Conservation (phyloP, 805 yeast species). For the Kazachstania bromeliacearum region DNA sequence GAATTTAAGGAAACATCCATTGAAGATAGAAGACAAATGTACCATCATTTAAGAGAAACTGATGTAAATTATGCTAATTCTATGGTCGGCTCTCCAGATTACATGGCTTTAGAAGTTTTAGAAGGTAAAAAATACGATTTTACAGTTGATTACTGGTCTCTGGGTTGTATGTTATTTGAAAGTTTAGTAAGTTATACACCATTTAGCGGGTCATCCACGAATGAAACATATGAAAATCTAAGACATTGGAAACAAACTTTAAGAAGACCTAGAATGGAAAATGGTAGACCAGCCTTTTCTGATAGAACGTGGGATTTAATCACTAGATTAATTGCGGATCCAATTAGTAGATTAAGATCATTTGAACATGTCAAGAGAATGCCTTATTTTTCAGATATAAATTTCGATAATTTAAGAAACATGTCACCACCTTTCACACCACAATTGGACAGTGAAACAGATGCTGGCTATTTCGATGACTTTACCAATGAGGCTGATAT, state of each 20-base stretch:
- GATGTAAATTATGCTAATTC: constrained; percentile 88
- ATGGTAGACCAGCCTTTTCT: constrained; percentile 84
- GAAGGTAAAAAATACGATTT: constrained; percentile 91
- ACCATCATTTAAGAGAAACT: constrained; percentile 60
- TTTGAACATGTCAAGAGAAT: constrained; percentile 74
- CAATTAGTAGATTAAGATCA: constrained; percentile 61
- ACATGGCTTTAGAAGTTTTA: constrained; percentile 95
- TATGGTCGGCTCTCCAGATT: constrained; percentile 96
- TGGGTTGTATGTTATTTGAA: constrained; percentile 95
- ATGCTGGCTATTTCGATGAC: constrained; percentile 98
- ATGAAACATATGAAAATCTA: constrained; percentile 88
- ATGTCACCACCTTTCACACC: constrained; percentile 93
- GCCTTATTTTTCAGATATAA: constrained; percentile 76
- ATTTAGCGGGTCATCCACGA: constrained; percentile 85
- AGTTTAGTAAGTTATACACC: constrained; percentile 96
- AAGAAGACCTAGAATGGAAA: constrained; percentile 83
- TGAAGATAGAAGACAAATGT: constrained; percentile 78
- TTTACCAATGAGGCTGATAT: constrained; percentile 92
- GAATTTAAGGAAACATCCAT: constrained; percentile 60
- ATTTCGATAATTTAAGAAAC: constrained; percentile 61
- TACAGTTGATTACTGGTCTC: constrained; percentile 97
- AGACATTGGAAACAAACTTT: constrained; percentile 87
- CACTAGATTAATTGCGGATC: constrained; percentile 69
- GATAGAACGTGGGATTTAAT: constrained; percentile 94
- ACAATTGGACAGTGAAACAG: constrained; percentile 91